Conservation (phyloP, 768 basidiomycete species). For the Suillus subalutaceus region DNA sequence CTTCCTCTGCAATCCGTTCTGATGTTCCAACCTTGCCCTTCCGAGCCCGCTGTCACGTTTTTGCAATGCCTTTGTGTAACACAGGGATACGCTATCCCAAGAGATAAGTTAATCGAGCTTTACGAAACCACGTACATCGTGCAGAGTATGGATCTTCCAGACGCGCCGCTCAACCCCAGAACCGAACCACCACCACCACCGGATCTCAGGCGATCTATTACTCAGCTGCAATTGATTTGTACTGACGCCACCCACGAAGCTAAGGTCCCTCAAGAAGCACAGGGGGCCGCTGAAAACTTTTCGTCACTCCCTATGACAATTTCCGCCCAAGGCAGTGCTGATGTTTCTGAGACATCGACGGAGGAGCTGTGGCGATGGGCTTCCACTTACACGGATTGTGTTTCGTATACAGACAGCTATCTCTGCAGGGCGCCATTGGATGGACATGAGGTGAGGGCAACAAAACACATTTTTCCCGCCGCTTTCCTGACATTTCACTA, state of each 20-base stretch:
- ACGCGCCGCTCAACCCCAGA: slow-evolving; percentile 37
- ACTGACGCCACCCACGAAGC: slow-evolving; percentile 35
- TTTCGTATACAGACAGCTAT: slow-evolving; percentile 60
- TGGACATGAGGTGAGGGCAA: slow-evolving; percentile 42
- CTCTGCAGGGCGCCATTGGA: slow-evolving; percentile 41
- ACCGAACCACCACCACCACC: slow-evolving; percentile 33
- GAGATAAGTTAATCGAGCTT: slow-evolving; percentile 44
- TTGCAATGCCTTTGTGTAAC: slow-evolving; percentile 62
- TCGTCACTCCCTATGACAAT: slow-evolving; percentile 34
- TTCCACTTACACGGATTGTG: slow-evolving; percentile 41
- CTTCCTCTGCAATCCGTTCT: slow-evolving; percentile 80
- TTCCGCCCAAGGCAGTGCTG: slow-evolving; percentile 34
- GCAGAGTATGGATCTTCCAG: slow-evolving; percentile 32
- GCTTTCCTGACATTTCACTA: slow-evolving; percentile 15
- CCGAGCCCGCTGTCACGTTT: slow-evolving; percentile 62
- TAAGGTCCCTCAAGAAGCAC: slow-evolving; percentile 28
- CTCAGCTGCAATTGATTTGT: slow-evolving; percentile 60
- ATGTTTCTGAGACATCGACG: slow-evolving; percentile 15
- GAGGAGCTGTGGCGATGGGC: slow-evolving; percentile 32
- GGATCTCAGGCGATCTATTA: slow-evolving; percentile 72
- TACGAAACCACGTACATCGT: slow-evolving; percentile 41
- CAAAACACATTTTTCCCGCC: background rate
- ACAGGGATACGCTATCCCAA: slow-evolving; percentile 54
- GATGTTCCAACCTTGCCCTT: slow-evolving; percentile 61
- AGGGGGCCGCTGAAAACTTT: slow-evolving; percentile 32